phyloP scores from a whole-genome alignment of 345 rosid species.

The Triadica sebifera region DNA sequence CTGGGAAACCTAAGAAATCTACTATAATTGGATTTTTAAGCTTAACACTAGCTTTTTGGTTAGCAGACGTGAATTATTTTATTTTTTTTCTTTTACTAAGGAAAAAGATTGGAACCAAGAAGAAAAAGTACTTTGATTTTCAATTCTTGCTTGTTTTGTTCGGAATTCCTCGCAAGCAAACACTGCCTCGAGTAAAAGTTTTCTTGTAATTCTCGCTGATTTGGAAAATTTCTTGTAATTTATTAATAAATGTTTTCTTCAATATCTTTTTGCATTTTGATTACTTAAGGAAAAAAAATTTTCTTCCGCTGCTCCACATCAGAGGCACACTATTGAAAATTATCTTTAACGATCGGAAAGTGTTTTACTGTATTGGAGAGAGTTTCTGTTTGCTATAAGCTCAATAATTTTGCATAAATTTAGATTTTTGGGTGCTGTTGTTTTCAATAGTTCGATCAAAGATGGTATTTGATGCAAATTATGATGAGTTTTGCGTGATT shows the following conservation, averaged over 20 bases:
- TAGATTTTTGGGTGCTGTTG: not conserved
- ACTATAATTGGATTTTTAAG: not conserved
- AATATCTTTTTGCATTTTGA: too few relatives aligned
- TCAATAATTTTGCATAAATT: not conserved
- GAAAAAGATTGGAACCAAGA: not conserved
- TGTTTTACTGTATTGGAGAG: not conserved
- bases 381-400: too few relatives aligned
- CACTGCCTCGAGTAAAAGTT: too few relatives aligned
- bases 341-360: not conserved
- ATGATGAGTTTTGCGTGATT: not conserved
- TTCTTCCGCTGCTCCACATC: not conserved
- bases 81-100: not conserved
- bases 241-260: too few relatives aligned
- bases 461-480: not conserved
- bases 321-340: not conserved
- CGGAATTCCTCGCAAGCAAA: too few relatives aligned
- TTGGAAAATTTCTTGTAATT: too few relatives aligned
- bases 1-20: slow-evolving; percentile 24
- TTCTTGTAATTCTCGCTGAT: too few relatives aligned
- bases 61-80: not conserved
- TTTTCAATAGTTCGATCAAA: not conserved
- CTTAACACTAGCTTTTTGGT: not conserved
- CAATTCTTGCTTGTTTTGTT: not conserved
- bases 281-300: too few relatives aligned
- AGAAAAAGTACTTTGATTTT: not conserved